Percentiles rank a stretch among this genome's conserved stretches.
phyloP scores from a whole-genome alignment of 805 yeast genomes.

The Kodamaea hsintzibuensis region DNA sequence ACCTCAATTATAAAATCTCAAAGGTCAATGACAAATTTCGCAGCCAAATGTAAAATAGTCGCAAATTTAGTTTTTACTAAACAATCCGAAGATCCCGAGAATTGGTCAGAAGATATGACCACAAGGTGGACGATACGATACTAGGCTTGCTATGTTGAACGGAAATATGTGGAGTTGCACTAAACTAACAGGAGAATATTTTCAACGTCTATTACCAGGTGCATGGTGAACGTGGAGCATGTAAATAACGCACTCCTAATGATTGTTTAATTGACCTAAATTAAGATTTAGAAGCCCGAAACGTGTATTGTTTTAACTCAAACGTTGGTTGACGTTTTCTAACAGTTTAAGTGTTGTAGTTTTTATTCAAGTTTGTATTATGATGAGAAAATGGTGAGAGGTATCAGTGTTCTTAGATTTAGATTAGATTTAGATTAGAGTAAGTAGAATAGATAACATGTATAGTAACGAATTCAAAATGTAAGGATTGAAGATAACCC shows the following conservation, averaged over 20 bases:
- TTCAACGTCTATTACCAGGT: too few species aligned
- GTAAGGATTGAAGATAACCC: too few species aligned
- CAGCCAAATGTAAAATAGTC: not conserved
- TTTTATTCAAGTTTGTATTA: not conserved
- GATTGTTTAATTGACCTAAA: not conserved
- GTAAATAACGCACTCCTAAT: not conserved
- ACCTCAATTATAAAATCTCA: too few species aligned
- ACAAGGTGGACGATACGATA: not conserved
- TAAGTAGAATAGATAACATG: too few species aligned
- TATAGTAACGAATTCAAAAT: too few species aligned
- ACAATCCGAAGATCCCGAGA: not conserved
- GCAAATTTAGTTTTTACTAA: not conserved
- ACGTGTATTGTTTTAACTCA: not conserved
- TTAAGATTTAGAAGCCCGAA: not conserved
- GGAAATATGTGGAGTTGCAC: not conserved
- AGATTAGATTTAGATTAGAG: too few species aligned
- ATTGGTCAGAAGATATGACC: not conserved
- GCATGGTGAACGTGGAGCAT: not conserved
- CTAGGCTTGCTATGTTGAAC: not conserved
- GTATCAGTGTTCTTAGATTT: too few species aligned
- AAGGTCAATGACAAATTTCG: too few species aligned
- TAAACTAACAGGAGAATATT: not conserved
- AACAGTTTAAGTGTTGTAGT: not conserved
- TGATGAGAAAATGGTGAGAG: too few species aligned
- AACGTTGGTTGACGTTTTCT: not conserved